phyloP scores from a whole-genome alignment of 1,139 yeast genomes.

The Hansenula lynferdii region DNA sequence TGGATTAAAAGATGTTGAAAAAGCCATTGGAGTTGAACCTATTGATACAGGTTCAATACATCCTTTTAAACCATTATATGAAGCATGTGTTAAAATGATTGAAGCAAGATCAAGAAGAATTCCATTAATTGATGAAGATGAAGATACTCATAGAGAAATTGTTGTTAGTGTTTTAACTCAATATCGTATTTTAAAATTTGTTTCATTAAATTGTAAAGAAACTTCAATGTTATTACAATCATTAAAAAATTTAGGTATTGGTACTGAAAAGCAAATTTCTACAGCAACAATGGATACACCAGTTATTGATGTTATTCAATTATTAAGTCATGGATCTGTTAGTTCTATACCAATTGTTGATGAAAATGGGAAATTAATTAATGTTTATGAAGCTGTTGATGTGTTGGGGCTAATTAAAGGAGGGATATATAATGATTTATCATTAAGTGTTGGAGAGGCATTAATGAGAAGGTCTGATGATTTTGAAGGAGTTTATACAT shows the following conservation, averaged over 20 bases:
- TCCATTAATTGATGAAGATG: constrained; percentile 92
- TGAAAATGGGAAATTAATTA: constrained; percentile 60
- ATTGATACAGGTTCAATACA: constrained; percentile 86
- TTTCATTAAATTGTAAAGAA: constrained; percentile 93
- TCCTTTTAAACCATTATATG: constrained; percentile 86
- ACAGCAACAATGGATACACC: constrained; percentile 92
- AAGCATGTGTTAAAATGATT: constrained; percentile 92
- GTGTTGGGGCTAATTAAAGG: constrained; percentile 91
- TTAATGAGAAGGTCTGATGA: constrained; percentile 92
- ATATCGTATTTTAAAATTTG: constrained; percentile 92
- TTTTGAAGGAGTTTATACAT: constrained; percentile 97
- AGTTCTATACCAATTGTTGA: constrained; percentile 94
- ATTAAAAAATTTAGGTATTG: constrained; percentile 62
- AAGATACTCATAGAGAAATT: constrained; percentile 87
- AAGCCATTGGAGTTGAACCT: constrained; percentile 83
- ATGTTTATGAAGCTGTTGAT: constrained; percentile 96
- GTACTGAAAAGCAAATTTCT: constrained; percentile 54
- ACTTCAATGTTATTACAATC: constrained; percentile 82
- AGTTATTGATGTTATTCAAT: constrained; percentile 87
- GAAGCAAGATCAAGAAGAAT: constrained; percentile 89
- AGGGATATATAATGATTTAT: constrained; percentile 87
- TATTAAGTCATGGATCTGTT: constrained; percentile 72
- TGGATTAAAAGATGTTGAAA: constrained; percentile 82
- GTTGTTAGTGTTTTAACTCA: constrained; percentile 95
- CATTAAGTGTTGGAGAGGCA: constrained; percentile 94